Evolutionary conservation across 352 stramenopile species (phyloP).

Genomic region (Pythium monospermum): DNA sequence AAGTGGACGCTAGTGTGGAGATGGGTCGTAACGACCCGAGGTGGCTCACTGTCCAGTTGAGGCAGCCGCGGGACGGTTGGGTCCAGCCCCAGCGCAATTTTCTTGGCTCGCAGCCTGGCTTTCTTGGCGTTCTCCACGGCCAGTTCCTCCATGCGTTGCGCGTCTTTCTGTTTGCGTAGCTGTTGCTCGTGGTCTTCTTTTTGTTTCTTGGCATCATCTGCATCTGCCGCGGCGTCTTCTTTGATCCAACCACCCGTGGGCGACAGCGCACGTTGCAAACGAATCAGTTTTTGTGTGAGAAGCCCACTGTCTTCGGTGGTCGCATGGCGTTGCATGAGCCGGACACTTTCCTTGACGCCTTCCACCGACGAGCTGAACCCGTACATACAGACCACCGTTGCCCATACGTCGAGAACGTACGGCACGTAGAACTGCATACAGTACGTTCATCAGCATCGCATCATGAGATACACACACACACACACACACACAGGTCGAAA

Average conservation of each 20-base stretch:
- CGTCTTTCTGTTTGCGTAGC: conserved; percentile 26
- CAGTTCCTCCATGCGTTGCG: conserved; percentile 25
- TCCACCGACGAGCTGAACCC: conserved; percentile 40
- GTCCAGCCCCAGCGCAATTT: conserved; percentile 53
- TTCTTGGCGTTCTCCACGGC: conserved; percentile 34
- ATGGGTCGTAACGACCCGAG: conserved; percentile 21
- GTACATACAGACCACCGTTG: conserved; percentile 34
- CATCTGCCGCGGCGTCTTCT: conserved; percentile 43
- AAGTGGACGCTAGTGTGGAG: conserved; percentile 28
- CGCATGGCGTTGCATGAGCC: conserved; percentile 27
- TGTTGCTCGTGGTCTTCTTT: conserved; percentile 25
- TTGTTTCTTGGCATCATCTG: conserved; percentile 27
- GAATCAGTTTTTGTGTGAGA: conserved; percentile 36
- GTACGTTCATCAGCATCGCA: neutral
- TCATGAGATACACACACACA: conserved; percentile 1
- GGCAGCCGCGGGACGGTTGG: conserved; percentile 37
- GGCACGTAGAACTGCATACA: conserved; percentile 55
- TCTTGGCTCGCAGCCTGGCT: conserved; percentile 45
- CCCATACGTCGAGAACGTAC: conserved; percentile 33
- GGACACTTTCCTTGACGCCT: conserved; percentile 45
- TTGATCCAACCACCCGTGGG: conserved; percentile 50
- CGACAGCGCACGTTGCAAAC: conserved; percentile 39
- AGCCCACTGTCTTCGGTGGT: conserved; percentile 30
- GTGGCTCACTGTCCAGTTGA: conserved; percentile 26
- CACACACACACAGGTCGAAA: neutral